Conservation (phyloP, 108 stramenopile genomes). For the Parietichytrium sp. region DNA sequence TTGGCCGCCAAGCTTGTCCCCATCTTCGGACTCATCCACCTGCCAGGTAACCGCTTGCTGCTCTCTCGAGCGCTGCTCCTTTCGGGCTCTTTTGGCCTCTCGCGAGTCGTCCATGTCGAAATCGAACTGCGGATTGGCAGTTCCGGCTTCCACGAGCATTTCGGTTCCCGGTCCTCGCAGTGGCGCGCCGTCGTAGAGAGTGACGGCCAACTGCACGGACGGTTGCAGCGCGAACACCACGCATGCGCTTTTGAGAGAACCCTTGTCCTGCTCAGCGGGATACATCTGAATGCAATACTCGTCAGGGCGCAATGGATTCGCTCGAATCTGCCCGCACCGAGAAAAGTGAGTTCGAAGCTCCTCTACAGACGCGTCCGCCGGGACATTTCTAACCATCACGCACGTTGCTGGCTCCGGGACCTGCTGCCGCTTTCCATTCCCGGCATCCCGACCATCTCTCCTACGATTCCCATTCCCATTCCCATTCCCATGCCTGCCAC, state of each 20-base stretch:
- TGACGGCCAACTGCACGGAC: neutral
- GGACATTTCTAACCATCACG: neutral
- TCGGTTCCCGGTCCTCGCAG: constrained; percentile 4
- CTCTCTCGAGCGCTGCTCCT: neutral
- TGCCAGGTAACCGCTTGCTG: constrained; percentile 5
- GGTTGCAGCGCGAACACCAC: constrained; percentile 9
- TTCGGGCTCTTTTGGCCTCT: neutral
- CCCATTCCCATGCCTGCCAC: no score
- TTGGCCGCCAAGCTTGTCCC: no score
- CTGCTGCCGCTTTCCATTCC: no score
- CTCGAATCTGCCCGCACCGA: neutral
- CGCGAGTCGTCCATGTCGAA: neutral
- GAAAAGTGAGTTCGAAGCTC: neutral
- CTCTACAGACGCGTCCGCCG: neutral
- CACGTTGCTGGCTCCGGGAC: no score
- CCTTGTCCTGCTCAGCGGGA: neutral
- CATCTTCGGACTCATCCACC: neutral
- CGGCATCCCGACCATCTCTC: no score
- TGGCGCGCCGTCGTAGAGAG: neutral
- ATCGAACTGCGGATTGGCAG: neutral
- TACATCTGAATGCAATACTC: neutral
- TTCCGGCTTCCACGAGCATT: neutral
- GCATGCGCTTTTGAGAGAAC: neutral
- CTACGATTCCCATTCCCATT: no score
- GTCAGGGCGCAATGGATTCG: neutral